Evolutionary conservation across 331 rosid species (phyloP).

Genomic region (Acacia concinna): DNA sequence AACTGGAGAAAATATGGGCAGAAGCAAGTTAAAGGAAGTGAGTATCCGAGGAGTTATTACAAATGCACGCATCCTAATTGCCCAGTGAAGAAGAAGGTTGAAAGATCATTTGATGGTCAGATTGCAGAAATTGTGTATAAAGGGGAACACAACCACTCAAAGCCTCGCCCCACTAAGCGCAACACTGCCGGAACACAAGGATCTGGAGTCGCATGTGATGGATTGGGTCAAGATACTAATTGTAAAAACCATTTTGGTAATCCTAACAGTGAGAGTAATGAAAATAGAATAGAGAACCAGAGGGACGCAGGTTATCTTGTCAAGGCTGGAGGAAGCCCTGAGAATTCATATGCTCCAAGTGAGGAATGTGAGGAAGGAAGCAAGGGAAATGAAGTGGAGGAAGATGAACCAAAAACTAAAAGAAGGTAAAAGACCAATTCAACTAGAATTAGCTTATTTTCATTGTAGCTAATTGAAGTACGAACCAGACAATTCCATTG

Average conservation of each 20-base stretch:
- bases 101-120: slow-evolving; percentile 86
- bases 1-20: slow-evolving; percentile 99
- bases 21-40: slow-evolving; percentile 97
- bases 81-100: slow-evolving; percentile 95
- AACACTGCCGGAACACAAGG: slow-evolving; percentile 59
- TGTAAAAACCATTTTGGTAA: slow-evolving; percentile 34
- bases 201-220: slow-evolving; percentile 49
- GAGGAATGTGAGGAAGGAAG: slow-evolving; percentile 76
- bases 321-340: slow-evolving; percentile 53
- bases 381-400: slow-evolving; percentile 55
- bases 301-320: slow-evolving; percentile 47
- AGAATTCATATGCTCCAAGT: slow-evolving; percentile 64
- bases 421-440: slow-evolving; percentile 53
- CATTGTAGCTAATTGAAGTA: not conserved
- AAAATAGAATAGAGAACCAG: slow-evolving; percentile 54
- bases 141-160: slow-evolving; percentile 91
- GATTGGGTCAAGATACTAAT: slow-evolving; percentile 48
- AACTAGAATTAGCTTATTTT: not conserved
- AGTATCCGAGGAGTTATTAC: slow-evolving; percentile 87
- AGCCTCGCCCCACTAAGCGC: slow-evolving; percentile 78
- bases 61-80: slow-evolving; percentile 94
- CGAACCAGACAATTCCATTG: not conserved
- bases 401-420: slow-evolving; percentile 60
- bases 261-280: slow-evolving; percentile 53
- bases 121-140: slow-evolving; percentile 94